Conservation (phyloP, 805 yeast species). For the Barnettozyma vustinii region DNA sequence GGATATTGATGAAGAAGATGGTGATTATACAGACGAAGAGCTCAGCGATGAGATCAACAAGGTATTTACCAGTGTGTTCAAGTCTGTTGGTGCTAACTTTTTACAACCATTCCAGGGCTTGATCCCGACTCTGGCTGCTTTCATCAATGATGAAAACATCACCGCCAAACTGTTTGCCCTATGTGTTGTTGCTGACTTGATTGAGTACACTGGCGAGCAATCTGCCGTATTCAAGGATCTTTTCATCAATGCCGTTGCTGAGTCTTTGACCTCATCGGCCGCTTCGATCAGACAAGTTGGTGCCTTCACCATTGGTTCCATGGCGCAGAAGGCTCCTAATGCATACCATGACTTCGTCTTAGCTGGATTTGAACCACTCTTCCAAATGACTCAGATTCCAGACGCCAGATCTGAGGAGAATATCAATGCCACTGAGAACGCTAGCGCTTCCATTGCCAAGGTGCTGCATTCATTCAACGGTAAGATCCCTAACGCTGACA, state of each 20-base stretch:
- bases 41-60: conserved; percentile 80
- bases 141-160: conserved; percentile 61
- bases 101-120: conserved; percentile 59
- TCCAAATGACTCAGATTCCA: conserved; percentile 66
- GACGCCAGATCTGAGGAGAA: conserved; percentile 86
- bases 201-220: conserved; percentile 72
- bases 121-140: conserved; percentile 56
- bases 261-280: conserved; percentile 57
- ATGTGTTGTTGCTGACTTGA: conserved; percentile 71
- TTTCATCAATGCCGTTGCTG: conserved; percentile 60
- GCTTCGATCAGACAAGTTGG: conserved; percentile 84
- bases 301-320: conserved; percentile 75
- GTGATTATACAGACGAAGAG: conserved; percentile 85
- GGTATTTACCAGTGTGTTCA: conserved; percentile 66
- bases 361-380: conserved; percentile 68
- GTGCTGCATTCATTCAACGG: conserved; percentile 62
- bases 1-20: conserved; percentile 79
- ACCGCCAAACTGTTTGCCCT: conserved; percentile 72
- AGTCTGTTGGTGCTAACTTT: conserved; percentile 50
- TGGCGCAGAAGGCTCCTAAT: conserved; percentile 76
- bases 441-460: conserved; percentile 78
- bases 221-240: conserved; percentile 59
- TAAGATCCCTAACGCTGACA: conserved; percentile 54
- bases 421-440: conserved; percentile 80
- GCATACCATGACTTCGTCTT: conserved; percentile 57